These are phyloP conservation scores for Hibiscus tridactylites DNA, from an alignment of 345 rosid genomes.

Conservation along the genomic window DNA sequence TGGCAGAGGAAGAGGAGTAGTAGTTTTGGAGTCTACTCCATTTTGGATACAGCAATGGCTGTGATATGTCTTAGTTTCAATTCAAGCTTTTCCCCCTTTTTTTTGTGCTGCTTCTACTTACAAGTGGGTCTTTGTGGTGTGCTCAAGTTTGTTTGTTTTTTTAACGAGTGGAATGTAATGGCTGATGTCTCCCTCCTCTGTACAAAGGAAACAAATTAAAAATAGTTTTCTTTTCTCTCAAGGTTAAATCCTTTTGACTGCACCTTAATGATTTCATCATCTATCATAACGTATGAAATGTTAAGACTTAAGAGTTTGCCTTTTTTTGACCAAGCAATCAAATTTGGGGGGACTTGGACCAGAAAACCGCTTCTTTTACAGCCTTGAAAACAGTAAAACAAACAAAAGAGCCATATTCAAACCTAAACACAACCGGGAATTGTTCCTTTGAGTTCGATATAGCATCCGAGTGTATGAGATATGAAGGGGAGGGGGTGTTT, in stretches of 20 bases:
- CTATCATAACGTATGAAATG: background rate
- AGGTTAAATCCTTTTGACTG: background rate
- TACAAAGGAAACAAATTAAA: constrained; percentile 8
- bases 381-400: background rate
- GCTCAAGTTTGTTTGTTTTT: background rate
- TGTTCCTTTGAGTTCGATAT: background rate
- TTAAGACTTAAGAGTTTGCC: background rate
- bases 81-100: background rate
- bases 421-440: background rate
- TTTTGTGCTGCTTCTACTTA: background rate
- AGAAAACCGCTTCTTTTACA: background rate
- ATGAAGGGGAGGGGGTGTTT: background rate
- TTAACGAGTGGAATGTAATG: constrained; percentile 18
- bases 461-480: background rate
- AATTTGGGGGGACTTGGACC: background rate
- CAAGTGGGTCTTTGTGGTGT: constrained; percentile 5
- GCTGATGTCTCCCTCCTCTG: constrained; percentile 41
- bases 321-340: background rate
- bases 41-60: constrained; percentile 15
- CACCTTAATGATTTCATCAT: background rate
- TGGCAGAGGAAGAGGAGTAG: constrained; percentile 32
- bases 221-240: background rate
- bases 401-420: background rate
- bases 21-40: constrained; percentile 20
- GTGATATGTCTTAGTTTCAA: background rate